phyloP scores from a whole-genome alignment of 805 yeast genomes.

The Candida piceae region DNA sequence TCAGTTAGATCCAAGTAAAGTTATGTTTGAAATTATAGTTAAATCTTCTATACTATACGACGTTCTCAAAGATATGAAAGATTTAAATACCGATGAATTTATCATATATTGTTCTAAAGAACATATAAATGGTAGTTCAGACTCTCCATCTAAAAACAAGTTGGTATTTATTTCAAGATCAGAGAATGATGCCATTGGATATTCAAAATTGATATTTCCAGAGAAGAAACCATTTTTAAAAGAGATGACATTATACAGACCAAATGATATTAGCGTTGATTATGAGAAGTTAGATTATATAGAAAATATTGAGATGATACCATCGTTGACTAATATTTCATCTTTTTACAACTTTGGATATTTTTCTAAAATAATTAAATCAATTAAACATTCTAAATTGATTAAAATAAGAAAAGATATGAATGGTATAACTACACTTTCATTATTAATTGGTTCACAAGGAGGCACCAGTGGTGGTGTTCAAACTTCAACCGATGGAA shows the following conservation, averaged over 20 bases:
- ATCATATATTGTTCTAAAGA: constrained; percentile 38
- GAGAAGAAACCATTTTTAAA: constrained; percentile 58
- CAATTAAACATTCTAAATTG: constrained; percentile 45
- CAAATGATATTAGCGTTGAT: too few relatives aligned
- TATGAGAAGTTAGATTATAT: too few relatives aligned
- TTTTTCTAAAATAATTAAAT: constrained; percentile 43
- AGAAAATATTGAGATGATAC: constrained; percentile 17
- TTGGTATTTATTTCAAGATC: constrained; percentile 53
- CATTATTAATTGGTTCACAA: constrained; percentile 21
- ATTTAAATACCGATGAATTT: constrained; percentile 47
- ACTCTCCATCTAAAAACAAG: constrained; percentile 30
- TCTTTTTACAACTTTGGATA: constrained; percentile 47
- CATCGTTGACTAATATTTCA: constrained; percentile 29
- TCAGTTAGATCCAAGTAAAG: constrained; percentile 34
- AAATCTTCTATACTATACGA: constrained; percentile 49
- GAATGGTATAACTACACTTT: constrained; percentile 35
- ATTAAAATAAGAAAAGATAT: constrained; percentile 52
- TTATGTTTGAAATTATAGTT: constrained; percentile 48
- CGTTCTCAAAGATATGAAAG: constrained; percentile 52
- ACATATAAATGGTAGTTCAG: too few relatives aligned
- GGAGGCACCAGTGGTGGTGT: constrained; percentile 4
- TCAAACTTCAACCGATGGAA: constrained; percentile 9
- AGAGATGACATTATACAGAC: constrained; percentile 40
- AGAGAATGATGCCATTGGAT: constrained; percentile 61
- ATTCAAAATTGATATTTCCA: constrained; percentile 63